Evolutionary conservation across 1,284 basidiomycete species (phyloP), one percentile per base, ranked within the genome.

Genomic region (Austroboletus novae-zelandiae): DNA sequence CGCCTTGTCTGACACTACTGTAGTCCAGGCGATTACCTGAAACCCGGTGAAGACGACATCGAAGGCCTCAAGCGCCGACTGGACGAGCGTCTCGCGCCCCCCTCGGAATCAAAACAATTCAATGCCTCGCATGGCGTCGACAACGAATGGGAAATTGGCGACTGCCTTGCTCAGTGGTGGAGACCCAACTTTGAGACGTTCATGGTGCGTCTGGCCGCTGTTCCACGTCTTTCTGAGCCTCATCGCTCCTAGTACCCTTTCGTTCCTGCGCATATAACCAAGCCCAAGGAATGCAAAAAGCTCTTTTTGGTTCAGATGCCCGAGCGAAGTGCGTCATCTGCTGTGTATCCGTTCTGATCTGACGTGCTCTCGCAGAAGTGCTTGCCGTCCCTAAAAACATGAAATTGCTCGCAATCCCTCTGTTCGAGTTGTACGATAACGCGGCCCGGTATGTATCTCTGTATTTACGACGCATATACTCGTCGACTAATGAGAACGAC

Each of bases 221-320:
- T 27, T 35, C 20, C 40, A 17, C 30, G 15, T 42, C 10, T 15
- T 23, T 3, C 40, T 31, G 27, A 35, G 31, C 4, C 30, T 43
- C 29, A 47, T 64, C 45, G 39, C 36, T 4, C 15, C 47, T 25
- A 98, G 95, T 99, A 99, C 66, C 96, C 96, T 0, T 98, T 97
- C 71, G 82, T 95, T 51, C 96, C 96, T 1, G 92, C 94, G 39
- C 96, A 99, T 71, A 91, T 98, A 53, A 94, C 93, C 40, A 93
- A 95, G 67, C 96, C 96, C 9, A 99, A 98, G 72, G 96, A 99
- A 69, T 92, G 92, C 77, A 98, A 98, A 74, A 97, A 95, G 68
- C 78, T 98, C 43, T 98, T 92, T 74, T 77, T 98, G 40, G 92
- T 98, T 7, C 91, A 96, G 62, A 91, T 98, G 83, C 94, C 96